Conservation (phyloP, 208 protist species). For the Trichomonas vaginalis region DNA sequence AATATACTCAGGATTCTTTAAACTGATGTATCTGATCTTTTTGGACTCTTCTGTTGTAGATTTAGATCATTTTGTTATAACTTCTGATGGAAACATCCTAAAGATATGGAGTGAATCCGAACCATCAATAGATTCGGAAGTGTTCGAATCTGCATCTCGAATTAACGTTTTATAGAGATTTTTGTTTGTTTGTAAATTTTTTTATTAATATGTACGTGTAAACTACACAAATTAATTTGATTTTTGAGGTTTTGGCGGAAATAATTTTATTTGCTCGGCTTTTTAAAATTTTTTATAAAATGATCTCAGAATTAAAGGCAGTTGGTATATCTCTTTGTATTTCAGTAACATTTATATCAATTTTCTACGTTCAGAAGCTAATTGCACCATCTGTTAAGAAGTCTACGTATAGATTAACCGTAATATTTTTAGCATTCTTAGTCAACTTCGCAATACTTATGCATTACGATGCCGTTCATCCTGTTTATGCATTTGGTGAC, state of each 20-base stretch:
- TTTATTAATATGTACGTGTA: background rate
- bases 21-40: background rate
- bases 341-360: background rate
- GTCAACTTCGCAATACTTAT: background rate
- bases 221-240: background rate
- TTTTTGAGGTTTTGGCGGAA: no score
- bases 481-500: background rate
- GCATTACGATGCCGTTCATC: background rate
- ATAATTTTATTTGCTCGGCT: background rate
- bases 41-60: background rate
- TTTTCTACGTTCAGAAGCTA: background rate
- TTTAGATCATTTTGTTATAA: background rate
- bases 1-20: background rate
- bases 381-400: background rate
- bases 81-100: background rate
- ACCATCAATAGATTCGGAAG: background rate
- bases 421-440: background rate
- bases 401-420: background rate
- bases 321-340: background rate
- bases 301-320: background rate
- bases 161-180: background rate
- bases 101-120: background rate
- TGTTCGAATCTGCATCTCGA: background rate
- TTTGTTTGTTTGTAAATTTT: background rate
- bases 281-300: background rate